Base-by-base conservation (phyloP, 768 basidiomycete species). In the Leccinum rimulosum region DNA sequence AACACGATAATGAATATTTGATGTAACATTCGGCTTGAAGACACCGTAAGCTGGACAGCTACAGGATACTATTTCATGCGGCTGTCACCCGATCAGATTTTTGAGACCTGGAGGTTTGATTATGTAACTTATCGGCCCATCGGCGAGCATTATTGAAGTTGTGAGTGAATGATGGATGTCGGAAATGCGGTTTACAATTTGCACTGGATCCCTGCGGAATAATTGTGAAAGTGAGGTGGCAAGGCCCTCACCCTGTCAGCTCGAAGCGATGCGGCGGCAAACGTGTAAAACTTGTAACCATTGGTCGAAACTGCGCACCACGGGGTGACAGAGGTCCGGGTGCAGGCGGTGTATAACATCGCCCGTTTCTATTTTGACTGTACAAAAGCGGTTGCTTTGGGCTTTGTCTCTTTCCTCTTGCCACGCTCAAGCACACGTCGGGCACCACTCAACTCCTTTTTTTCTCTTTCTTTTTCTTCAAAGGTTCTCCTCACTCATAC, bases 281-380 rank as follows among this genome's bases (percentile, higher is more conserved):
- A 40, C 8, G 38, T 17, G 38, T 40, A 4, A 1, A 40, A 40
- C 8, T 40, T 40, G 38, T 17, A 17, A 40, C 38, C 17, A 40
- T n/a, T 4, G 9, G 43, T 45, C 19, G 19, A 11, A 19, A 22
- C 43, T 45, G 43, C 43, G 43, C 43, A 45, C 43, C 5, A 45
- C 28, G 28, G 56, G 64, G 72, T 73, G 72, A 25, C 68, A 57
- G 72, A 60, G 72, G 72, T 75, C 73, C 61, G 2, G 19, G 4
- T 28, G 10, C 25, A 54, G 60, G 72, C 68, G 22, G 73, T 73
- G 73, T 70, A 71, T 70, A 71, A 66, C 72, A 73, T 64, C 72
- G 70, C 72, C 70, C 47, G 58, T 69, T 73, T 64, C 59, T 64
- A 54, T 60, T 64, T 65, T 52, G 63, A 56, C 59, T 25, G 53